Evolutionary conservation across 2,329 filamentous ascomycete species (phyloP), one percentile per base, ranked within the genome.

Genomic region (Setomelanomma holmii): DNA sequence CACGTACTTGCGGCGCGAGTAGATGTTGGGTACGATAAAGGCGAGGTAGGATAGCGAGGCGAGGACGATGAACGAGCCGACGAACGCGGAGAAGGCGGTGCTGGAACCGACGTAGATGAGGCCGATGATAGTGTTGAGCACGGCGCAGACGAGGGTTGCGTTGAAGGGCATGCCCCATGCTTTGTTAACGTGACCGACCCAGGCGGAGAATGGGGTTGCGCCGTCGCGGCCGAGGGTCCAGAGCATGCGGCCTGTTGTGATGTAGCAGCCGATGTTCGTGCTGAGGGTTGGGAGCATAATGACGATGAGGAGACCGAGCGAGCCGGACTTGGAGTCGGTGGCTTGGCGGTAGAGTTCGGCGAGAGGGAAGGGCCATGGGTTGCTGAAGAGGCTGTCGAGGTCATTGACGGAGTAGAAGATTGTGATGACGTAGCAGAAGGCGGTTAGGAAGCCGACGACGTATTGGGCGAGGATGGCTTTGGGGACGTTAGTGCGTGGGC

Each of bases 81-180:
- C 82, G 21, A 90, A 84, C 0, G 87, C 87, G 36, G 84, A 82
- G 73, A 90, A 90, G 0, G 88, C 88, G 0, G 85, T 87, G 1
- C 79, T 81, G 53, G 79, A 85, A n/a, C 84, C 87, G 1, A 90
- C 80, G 58, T 89, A 89, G 39, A 90, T 86, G 36, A 78, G 79
- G 0, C 86, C 86, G 0, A 90, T 76, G 3, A 86, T 67, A 0
- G 85, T 85, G 20, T 81, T 80, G 47, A 81, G 71, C 35, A 74
- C 55, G 4, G 77, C 73, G 75, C 80, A 82, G 7, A 78, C 74
- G 1, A 87, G 49, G 0, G 83, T 86, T 0, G 85, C 82, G 55
- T 83, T 81, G 55, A 84, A 79, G 0, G 85, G 85, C 49, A 81
- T 82, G 10, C 79, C 74, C 55, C 77, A 78, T 0, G 60, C 72